These are phyloP conservation scores for Pestalotiopsis sp. DNA, from an alignment of 2,329 filamentous ascomycete genomes.

Conservation along the genomic window DNA sequence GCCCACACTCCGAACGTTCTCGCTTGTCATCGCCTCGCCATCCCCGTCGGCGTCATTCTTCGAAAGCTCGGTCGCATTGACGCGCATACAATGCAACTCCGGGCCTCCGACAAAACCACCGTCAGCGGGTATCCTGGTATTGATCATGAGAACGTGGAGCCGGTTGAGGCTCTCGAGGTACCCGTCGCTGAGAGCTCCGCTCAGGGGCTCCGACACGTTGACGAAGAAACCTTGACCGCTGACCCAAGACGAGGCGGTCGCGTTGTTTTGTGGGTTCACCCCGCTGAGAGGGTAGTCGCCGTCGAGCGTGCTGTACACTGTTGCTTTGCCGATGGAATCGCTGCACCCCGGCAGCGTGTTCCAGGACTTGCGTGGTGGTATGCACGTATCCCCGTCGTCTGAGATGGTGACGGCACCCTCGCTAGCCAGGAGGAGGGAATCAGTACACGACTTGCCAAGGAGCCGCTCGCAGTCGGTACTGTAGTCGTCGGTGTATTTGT, in stretches of 20 bases:
- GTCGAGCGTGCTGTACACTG: too few species aligned
- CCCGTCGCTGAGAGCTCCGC: background rate
- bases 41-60: background rate
- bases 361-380: too few species aligned
- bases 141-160: slow-evolving; percentile 7
- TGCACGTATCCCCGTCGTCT: too few species aligned
- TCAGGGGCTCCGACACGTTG: background rate
- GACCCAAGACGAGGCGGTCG: background rate
- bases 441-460: background rate
- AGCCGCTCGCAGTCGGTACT: background rate
- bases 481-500: background rate
- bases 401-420: too few species aligned
- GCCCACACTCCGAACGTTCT: background rate
- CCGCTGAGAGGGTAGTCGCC: background rate
- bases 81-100: background rate
- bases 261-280: background rate
- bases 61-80: slow-evolving; percentile 4
- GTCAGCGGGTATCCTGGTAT: background rate
- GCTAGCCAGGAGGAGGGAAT: background rate
- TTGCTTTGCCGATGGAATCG: too few species aligned
- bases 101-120: background rate
- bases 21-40: background rate
- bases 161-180: background rate
- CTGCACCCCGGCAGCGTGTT: too few species aligned
- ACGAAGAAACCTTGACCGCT: slow-evolving; percentile 1